phyloP scores from a whole-genome alignment of 305 asterid species.

The Coffea humblotiana region DNA sequence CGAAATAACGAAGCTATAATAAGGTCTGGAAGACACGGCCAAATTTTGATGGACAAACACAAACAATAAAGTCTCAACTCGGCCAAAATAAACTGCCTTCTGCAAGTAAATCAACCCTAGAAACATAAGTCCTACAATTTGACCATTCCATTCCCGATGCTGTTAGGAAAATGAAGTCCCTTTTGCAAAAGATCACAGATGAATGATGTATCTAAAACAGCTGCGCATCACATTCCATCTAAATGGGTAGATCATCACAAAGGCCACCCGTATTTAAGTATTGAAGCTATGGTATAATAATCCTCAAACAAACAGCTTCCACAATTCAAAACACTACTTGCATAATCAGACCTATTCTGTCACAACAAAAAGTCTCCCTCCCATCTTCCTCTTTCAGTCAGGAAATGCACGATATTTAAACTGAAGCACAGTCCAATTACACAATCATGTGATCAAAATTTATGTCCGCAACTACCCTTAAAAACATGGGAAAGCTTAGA shows the following conservation, averaged over 20 bases:
- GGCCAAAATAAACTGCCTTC: background rate
- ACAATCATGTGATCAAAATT: background rate
- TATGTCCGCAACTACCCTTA: background rate
- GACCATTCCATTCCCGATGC: background rate
- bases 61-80: background rate
- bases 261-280: too few relatives aligned
- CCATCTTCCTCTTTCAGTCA: background rate
- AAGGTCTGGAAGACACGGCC: background rate
- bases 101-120: background rate
- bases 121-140: background rate
- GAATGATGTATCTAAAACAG: background rate
- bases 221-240: background rate
- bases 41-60: background rate
- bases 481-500: background rate
- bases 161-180: background rate
- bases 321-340: background rate
- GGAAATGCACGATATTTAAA: background rate
- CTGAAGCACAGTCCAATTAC: background rate
- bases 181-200: background rate
- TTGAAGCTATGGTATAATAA: background rate
- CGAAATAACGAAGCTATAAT: constrained; percentile 15
- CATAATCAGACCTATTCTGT: background rate
- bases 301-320: background rate
- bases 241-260: background rate
- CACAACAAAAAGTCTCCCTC: background rate